Conservation (phyloP, 371 early-diverging fungal genomes). For the Apophysomyces trapeziformis region DNA sequence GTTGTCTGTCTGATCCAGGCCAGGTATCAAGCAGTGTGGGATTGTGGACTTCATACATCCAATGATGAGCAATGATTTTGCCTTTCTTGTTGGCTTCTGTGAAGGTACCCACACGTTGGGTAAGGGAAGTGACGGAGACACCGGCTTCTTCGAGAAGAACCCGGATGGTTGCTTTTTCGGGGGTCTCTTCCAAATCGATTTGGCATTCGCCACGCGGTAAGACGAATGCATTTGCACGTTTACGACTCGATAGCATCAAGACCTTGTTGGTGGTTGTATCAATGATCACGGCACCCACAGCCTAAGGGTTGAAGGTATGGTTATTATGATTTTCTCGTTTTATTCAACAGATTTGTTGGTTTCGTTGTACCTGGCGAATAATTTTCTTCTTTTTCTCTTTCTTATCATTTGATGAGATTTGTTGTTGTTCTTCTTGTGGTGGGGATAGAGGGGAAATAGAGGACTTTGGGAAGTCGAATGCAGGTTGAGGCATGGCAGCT, state of each 20-base stretch:
- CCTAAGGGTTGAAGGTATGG: slow-evolving; percentile 19
- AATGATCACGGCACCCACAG: slow-evolving; percentile 43
- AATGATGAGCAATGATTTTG: slow-evolving; percentile 43
- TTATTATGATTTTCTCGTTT: neutral
- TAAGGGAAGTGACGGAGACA: slow-evolving; percentile 21
- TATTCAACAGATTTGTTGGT: neutral
- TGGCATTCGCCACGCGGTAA: slow-evolving; percentile 47
- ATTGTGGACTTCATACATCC: slow-evolving; percentile 49
- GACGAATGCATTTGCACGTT: slow-evolving; percentile 40
- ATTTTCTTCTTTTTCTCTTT: slow-evolving; percentile 3
- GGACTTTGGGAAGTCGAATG: slow-evolving; percentile 1
- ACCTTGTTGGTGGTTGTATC: slow-evolving; percentile 33
- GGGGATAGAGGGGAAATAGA: slow-evolving; percentile 4
- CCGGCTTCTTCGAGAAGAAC: slow-evolving; percentile 41
- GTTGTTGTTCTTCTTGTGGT: slow-evolving; percentile 5
- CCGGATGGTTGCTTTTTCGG: slow-evolving; percentile 45
- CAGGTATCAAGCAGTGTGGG: slow-evolving; percentile 28
- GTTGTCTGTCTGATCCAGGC: slow-evolving; percentile 29
- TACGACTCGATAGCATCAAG: slow-evolving; percentile 37
- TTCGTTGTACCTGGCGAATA: neutral
- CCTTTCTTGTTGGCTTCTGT: slow-evolving; percentile 51
- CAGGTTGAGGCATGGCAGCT: slow-evolving; percentile 8
- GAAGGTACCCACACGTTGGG: slow-evolving; percentile 38
- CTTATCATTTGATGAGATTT: neutral
- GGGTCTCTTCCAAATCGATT: slow-evolving; percentile 26